Evolutionary conservation across 208 protist genomes (phyloP).

Genomic region (Lotmaria passim): DNA sequence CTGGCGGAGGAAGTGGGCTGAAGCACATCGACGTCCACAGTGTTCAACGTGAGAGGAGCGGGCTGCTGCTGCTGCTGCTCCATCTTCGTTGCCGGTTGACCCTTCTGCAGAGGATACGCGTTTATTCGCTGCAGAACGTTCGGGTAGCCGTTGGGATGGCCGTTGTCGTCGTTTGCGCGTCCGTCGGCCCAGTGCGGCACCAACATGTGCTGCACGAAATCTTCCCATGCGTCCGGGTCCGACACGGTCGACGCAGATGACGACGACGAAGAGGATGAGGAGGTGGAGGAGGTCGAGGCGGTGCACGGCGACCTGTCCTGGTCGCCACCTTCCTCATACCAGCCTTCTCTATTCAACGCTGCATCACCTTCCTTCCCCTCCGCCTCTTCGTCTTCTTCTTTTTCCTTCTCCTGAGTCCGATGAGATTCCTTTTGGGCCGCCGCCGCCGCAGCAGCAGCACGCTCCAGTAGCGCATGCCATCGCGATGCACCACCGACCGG

Average conservation of each 20-base stretch:
- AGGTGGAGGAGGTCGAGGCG: neutral
- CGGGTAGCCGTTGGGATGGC: neutral
- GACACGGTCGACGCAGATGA: conserved; percentile 31
- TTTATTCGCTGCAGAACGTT: too few relatives aligned
- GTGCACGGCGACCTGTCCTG: neutral
- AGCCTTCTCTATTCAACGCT: neutral
- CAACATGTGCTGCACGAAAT: conserved; percentile 23
- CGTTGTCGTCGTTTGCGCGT: neutral
- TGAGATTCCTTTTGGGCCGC: too few relatives aligned
- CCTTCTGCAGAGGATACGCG: too few relatives aligned
- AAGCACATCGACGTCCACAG: conserved; percentile 23
- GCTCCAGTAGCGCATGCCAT: conserved; percentile 15
- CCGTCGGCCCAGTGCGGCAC: neutral
- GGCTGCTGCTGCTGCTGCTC: too few relatives aligned
- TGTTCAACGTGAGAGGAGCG: conserved; percentile 9
- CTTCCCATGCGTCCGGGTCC: conserved; percentile 28
- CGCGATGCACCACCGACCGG: conserved; percentile 9
- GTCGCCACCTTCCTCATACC: neutral
- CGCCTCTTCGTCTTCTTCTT: neutral
- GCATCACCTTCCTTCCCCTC: neutral
- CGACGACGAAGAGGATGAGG: conserved; percentile 12
- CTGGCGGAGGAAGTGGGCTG: neutral
- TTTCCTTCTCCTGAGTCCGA: neutral
- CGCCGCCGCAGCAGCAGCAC: neutral
- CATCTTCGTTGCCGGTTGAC: too few relatives aligned